Evolutionary conservation across 116 monocot genomes (phyloP).

Genomic region (Posidonia oceanica): DNA sequence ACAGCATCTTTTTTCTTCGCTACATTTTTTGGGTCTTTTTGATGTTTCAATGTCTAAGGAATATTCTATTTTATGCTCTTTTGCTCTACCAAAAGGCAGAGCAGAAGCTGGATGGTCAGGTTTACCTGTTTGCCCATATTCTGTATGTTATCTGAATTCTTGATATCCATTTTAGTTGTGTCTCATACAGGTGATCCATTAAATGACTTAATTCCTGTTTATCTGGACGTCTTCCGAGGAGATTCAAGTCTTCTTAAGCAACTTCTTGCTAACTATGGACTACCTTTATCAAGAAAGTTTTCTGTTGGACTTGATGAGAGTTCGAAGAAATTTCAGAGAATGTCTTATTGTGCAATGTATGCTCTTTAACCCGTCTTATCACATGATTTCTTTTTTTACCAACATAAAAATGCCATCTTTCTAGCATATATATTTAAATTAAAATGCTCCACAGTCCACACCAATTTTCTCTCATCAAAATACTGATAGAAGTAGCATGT

Average conservation of each 20-base stretch:
- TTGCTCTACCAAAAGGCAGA: too few species aligned
- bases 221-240: conserved; percentile 87
- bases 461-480: too few species aligned
- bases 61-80: too few species aligned
- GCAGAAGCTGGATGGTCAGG: too few species aligned
- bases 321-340: conserved; percentile 39
- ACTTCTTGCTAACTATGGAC: conserved; percentile 64
- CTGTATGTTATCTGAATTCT: too few species aligned
- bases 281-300: conserved; percentile 39
- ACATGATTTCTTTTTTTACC: neutral
- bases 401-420: neutral
- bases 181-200: conserved; percentile 72
- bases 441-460: neutral
- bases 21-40: too few species aligned
- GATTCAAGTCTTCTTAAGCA: conserved; percentile 48
- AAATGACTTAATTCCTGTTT: conserved; percentile 76
- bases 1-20: too few species aligned
- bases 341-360: conserved; percentile 95
- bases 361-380: neutral
- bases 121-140: too few species aligned
- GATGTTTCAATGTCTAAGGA: too few species aligned
- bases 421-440: too few species aligned
- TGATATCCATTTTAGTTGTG: neutral
- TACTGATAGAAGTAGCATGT: too few species aligned
- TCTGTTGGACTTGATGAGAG: conserved; percentile 14